Conservation (phyloP, 2,329 filamentous ascomycete species). For the Fusarium dimerum region DNA sequence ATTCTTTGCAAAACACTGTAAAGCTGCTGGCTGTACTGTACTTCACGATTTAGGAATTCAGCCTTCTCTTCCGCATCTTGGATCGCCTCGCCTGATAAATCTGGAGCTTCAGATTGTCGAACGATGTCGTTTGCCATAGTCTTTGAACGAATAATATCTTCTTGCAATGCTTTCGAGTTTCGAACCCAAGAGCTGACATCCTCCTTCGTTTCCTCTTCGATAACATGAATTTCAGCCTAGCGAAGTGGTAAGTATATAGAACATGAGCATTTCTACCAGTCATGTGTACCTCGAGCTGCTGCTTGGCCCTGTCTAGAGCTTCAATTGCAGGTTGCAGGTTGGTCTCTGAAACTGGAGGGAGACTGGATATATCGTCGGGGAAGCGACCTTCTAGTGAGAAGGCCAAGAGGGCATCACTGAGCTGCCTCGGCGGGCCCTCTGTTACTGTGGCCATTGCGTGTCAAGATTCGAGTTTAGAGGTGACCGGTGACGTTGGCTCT, state of each 20-base stretch:
- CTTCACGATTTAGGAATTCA: constrained; percentile 58
- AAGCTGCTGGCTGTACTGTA: constrained; percentile 60
- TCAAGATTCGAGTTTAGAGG: background rate
- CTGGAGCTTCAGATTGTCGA: constrained; percentile 68
- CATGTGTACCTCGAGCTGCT: constrained; percentile 40
- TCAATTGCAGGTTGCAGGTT: constrained; percentile 42
- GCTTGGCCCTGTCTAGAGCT: constrained; percentile 38
- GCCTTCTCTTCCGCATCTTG: constrained; percentile 55
- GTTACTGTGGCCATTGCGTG: constrained; percentile 33
- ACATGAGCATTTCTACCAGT: constrained; percentile 1
- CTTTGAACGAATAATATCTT: constrained; percentile 81
- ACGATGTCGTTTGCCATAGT: constrained; percentile 80
- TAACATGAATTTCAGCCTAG: constrained; percentile 65
- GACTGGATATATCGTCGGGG: constrained; percentile 40
- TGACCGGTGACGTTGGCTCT: background rate
- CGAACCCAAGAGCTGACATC: constrained; percentile 85
- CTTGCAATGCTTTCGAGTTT: constrained; percentile 81
- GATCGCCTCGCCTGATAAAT: constrained; percentile 53
- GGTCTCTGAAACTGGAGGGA: constrained; percentile 40
- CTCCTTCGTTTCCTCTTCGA: constrained; percentile 75
- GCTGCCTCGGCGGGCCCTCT: constrained; percentile 28
- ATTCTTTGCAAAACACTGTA: constrained; percentile 52
- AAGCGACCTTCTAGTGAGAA: constrained; percentile 44
- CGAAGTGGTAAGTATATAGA: constrained; percentile 13
- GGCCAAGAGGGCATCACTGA: constrained; percentile 42